phyloP scores from a whole-genome alignment of 2,329 filamentous ascomycete species.

The Celoporthe dispersa region DNA sequence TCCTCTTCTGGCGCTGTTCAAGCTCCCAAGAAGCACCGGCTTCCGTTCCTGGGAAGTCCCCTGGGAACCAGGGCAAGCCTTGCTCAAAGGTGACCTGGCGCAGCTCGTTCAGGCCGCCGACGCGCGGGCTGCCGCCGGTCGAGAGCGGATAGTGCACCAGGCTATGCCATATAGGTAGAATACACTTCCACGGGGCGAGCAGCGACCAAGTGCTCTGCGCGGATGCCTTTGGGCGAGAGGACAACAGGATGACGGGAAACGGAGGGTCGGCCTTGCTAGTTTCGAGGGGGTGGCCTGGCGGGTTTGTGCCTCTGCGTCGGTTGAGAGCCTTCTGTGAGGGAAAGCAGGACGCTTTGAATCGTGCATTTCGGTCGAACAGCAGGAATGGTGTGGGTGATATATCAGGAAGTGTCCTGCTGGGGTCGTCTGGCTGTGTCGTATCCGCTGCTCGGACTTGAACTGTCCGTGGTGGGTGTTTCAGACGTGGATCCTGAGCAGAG shows the following conservation, averaged over 20 bases:
- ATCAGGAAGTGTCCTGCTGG: slow-evolving; percentile 52
- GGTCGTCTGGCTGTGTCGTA: slow-evolving; percentile 34
- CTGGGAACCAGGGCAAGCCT: slow-evolving; percentile 80
- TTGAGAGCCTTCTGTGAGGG: slow-evolving; percentile 83
- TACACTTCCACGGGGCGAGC: slow-evolving; percentile 88
- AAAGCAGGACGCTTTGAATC: slow-evolving; percentile 67
- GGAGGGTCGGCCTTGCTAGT: slow-evolving; percentile 66
- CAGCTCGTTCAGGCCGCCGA: slow-evolving; percentile 80
- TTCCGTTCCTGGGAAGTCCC: slow-evolving; percentile 78
- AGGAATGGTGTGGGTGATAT: slow-evolving; percentile 41
- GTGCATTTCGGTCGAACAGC: slow-evolving; percentile 71
- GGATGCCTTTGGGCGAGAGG: slow-evolving; percentile 52
- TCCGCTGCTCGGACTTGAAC: slow-evolving; percentile 39
- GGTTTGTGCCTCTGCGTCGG: slow-evolving; percentile 67
- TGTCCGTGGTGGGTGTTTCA: slow-evolving; percentile 73
- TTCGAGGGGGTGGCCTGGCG: slow-evolving; percentile 66
- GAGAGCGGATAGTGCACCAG: slow-evolving; percentile 82
- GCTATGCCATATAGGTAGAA: slow-evolving; percentile 82
- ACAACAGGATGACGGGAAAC: slow-evolving; percentile 77
- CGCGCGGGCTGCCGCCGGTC: slow-evolving; percentile 78
- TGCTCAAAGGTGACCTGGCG: slow-evolving; percentile 83
- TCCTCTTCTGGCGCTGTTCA: slow-evolving; percentile 62
- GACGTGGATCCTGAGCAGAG: slow-evolving; percentile 75
- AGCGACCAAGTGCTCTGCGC: slow-evolving; percentile 78
- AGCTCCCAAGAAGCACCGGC: slow-evolving; percentile 81